Percentiles rank a stretch among this genome's conserved stretches.
Evolutionary conservation across 345 rosid genomes (phyloP).

Genomic region (Noccaea bulbosa): DNA sequence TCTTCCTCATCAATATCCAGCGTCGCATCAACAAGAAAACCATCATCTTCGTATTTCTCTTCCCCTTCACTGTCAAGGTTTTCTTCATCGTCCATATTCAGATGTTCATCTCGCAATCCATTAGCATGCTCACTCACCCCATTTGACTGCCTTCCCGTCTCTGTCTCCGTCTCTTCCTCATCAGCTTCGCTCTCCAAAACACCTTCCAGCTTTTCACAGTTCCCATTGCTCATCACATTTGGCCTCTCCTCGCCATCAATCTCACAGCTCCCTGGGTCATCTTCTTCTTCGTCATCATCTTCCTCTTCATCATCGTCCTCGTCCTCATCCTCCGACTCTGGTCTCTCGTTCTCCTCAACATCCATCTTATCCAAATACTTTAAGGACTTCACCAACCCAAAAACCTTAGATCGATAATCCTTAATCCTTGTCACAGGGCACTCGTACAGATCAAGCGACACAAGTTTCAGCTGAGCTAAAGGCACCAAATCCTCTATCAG

Average conservation of each 20-base stretch:
- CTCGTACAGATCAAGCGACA: conserved; percentile 79
- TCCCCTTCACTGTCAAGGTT: conserved; percentile 2
- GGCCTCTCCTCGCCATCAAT: conserved; percentile 64
- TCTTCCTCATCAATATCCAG: conserved; percentile 6
- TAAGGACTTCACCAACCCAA: conserved; percentile 67
- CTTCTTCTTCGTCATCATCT: conserved; percentile 57
- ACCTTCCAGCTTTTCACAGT: conserved; percentile 54
- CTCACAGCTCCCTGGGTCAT: conserved; percentile 73
- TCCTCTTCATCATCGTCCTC: conserved; percentile 62
- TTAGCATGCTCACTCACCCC: neutral
- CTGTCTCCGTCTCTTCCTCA: conserved; percentile 38
- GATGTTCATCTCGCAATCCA: neutral
- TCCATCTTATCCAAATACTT: conserved; percentile 88
- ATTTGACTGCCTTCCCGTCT: neutral
- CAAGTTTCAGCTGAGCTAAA: conserved; percentile 60
- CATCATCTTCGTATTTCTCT: neutral
- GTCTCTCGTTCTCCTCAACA: conserved; percentile 75
- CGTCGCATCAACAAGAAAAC: neutral
- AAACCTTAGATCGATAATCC: conserved; percentile 85
- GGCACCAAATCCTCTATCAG: conserved; percentile 73
- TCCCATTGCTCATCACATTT: conserved; percentile 55
- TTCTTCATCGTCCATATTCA: neutral
- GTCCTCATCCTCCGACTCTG: conserved; percentile 77
- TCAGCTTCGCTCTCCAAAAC: conserved; percentile 74
- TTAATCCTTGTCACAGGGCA: conserved; percentile 78